Evolutionary conservation across 352 stramenopile species (phyloP).

Genomic region (Peronosclerospora sorghi): DNA sequence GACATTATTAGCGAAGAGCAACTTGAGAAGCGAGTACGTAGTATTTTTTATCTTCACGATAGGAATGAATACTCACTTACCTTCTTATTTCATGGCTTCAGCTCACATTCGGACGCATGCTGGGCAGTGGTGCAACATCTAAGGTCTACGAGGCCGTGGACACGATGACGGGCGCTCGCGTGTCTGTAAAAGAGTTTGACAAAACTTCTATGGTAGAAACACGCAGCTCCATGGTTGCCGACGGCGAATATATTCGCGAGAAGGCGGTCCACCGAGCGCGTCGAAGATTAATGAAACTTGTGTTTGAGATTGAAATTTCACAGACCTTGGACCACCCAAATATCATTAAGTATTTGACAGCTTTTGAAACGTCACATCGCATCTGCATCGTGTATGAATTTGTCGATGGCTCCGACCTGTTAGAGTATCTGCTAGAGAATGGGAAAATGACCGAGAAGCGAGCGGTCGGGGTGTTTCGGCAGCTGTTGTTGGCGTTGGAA

Average conservation of each 20-base stretch:
- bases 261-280: slow-evolving; percentile 64
- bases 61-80: slow-evolving; percentile 8
- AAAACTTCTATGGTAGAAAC: slow-evolving; percentile 73
- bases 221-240: slow-evolving; percentile 62
- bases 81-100: slow-evolving; percentile 19
- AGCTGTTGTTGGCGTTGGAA: slow-evolving; percentile 88
- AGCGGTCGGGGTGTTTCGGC: slow-evolving; percentile 42
- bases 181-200: slow-evolving; percentile 79
- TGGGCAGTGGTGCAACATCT: slow-evolving; percentile 63
- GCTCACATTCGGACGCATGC: slow-evolving; percentile 46
- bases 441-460: slow-evolving; percentile 61
- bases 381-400: slow-evolving; percentile 75
- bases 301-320: slow-evolving; percentile 77
- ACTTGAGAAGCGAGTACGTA: slow-evolving; percentile 34
- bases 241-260: slow-evolving; percentile 44
- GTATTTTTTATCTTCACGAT: not conserved
- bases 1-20: slow-evolving; percentile 49
- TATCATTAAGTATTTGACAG: slow-evolving; percentile 65
- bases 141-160: slow-evolving; percentile 67
- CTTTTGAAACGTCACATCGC: slow-evolving; percentile 69
- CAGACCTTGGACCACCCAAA: slow-evolving; percentile 62
- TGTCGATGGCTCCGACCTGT: slow-evolving; percentile 56
- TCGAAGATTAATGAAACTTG: slow-evolving; percentile 61
- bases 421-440: slow-evolving; percentile 60
- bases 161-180: slow-evolving; percentile 25